phyloP scores from a whole-genome alignment of 257 asterid species.

The Solanum clarkiae region DNA sequence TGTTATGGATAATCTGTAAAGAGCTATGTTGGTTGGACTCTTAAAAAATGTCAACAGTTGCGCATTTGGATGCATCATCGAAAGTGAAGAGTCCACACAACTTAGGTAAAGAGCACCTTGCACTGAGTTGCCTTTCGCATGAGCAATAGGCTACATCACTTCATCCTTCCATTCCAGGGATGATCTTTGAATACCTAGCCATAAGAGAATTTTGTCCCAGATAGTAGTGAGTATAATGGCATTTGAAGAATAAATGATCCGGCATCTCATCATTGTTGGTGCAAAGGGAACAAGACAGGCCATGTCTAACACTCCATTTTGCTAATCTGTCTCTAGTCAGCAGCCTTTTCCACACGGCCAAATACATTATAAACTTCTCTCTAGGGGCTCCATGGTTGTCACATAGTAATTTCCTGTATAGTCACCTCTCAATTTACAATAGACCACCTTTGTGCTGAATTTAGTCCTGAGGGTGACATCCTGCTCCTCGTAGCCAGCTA shows the following conservation, averaged over 20 bases:
- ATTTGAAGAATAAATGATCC: background rate
- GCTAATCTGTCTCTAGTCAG: background rate
- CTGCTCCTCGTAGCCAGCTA: background rate
- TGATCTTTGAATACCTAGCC: background rate
- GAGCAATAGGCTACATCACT: background rate
- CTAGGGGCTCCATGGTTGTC: background rate
- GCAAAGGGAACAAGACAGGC: background rate
- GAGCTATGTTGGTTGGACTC: too few species aligned
- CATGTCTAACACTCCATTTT: background rate
- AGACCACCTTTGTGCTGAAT: background rate
- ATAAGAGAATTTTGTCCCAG: background rate
- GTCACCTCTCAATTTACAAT: background rate
- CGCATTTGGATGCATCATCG: too few species aligned
- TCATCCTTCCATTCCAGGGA: background rate
- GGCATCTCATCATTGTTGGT: background rate
- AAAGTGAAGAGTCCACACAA: too few species aligned
- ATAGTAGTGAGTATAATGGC: background rate
- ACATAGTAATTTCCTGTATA: background rate
- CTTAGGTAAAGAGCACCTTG: background rate
- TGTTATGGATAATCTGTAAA: background rate
- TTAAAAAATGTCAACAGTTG: too few species aligned
- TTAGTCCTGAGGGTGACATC: background rate
- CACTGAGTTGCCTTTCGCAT: background rate
- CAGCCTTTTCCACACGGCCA: background rate
- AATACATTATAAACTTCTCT: background rate